Percentiles rank a stretch among this genome's conserved stretches.
phyloP scores from a whole-genome alignment of 129 eudicot species.

The Artemisia annua region DNA sequence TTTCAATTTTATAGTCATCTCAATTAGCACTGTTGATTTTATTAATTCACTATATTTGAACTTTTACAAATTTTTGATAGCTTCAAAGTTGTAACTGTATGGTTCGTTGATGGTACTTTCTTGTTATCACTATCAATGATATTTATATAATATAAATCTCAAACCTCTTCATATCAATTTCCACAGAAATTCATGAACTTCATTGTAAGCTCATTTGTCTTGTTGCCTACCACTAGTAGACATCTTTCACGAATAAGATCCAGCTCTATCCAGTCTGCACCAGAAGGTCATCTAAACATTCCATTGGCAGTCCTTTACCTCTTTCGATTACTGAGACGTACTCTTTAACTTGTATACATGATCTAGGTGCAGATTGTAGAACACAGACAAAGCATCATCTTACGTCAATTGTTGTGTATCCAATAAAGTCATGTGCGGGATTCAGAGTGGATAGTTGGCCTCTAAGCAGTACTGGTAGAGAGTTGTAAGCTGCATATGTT shows the following conservation, averaged over 20 bases:
- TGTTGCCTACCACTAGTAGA: constrained; percentile 35
- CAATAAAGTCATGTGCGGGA: constrained; percentile 94
- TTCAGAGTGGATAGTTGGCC: constrained; percentile 87
- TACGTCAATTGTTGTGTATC: constrained; percentile 75
- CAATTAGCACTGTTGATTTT: too few relatives aligned
- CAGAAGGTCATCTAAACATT: constrained; percentile 57
- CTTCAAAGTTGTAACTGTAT: neutral
- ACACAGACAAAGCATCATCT: constrained; percentile 35
- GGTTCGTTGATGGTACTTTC: neutral
- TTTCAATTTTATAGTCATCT: too few relatives aligned
- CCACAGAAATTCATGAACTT: constrained; percentile 72
- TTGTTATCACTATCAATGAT: constrained; percentile 2
- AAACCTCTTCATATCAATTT: constrained; percentile 1
- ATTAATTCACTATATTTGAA: too few relatives aligned
- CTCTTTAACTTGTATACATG: constrained; percentile 30
- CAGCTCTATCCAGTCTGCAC: constrained; percentile 29
- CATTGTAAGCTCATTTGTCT: constrained; percentile 61
- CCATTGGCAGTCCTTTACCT: neutral
- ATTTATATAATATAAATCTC: neutral
- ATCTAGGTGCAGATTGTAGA: constrained; percentile 48
- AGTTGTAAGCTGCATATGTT: constrained; percentile 45
- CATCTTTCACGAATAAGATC: constrained; percentile 17
- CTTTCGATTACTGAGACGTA: constrained; percentile 1
- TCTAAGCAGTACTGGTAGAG: constrained; percentile 78
- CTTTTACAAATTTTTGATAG: neutral